These are phyloP conservation scores for Saturnispora zaruensis DNA, from an alignment of 805 yeast species.

Conservation along the genomic window DNA sequence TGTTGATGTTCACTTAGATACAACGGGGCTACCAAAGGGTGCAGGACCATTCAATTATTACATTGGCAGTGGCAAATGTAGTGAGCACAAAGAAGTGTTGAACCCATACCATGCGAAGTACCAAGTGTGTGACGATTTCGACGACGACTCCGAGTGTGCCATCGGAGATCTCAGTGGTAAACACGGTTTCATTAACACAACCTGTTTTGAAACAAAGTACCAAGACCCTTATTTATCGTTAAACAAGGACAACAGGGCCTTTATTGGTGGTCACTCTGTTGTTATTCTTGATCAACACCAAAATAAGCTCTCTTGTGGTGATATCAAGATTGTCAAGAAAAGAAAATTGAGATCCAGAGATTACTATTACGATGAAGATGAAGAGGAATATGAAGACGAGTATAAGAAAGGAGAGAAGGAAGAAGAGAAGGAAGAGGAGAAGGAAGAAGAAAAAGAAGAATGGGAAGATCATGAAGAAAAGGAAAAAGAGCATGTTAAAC, in stretches of 20 bases:
- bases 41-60: slow-evolving; percentile 68
- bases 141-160: slow-evolving; percentile 50
- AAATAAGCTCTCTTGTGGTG: slow-evolving; percentile 56
- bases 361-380: slow-evolving; percentile 12
- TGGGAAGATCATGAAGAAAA: not conserved
- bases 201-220: slow-evolving; percentile 57
- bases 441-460: slow-evolving; percentile 1
- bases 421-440: not conserved
- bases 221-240: slow-evolving; percentile 60
- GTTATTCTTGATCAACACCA: slow-evolving; percentile 48
- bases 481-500: not conserved
- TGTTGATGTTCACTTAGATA: slow-evolving; percentile 59
- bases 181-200: slow-evolving; percentile 64
- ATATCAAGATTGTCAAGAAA: slow-evolving; percentile 33
- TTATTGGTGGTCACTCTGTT: slow-evolving; percentile 49
- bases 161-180: slow-evolving; percentile 74
- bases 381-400: not conserved
- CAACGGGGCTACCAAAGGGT: slow-evolving; percentile 56
- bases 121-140: slow-evolving; percentile 39
- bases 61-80: slow-evolving; percentile 52
- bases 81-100: slow-evolving; percentile 47
- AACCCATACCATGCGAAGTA: slow-evolving; percentile 54
- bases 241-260: slow-evolving; percentile 46
- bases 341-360: slow-evolving; percentile 21
- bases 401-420: not conserved